Evolutionary conservation across 192 early-diverging fungal genomes (phyloP), one percentile per base, ranked within the genome.

Genomic region (Umbelopsis sp.): DNA sequence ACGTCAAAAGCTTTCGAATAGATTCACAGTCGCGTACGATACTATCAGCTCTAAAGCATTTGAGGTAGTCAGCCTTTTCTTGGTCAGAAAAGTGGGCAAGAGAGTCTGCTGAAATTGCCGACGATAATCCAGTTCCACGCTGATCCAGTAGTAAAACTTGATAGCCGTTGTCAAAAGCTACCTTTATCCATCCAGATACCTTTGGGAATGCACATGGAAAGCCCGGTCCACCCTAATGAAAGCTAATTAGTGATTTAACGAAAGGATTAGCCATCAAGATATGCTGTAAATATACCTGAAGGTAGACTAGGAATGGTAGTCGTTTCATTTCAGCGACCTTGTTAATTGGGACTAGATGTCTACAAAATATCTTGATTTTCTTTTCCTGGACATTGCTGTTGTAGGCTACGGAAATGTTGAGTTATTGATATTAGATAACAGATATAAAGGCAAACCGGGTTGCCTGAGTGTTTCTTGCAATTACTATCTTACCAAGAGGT

Each of bases 71-170:
- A 3, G 84, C 84, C 66, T 90, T 87, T 10, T 81, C 86, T 26
- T 85, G 80, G 34, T 85, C 79, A 1, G 83, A 77, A 24, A 69
- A 53, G 2, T 75, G 70, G 0, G 78, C 82, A 0, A 91, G 77
- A 2, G 75, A 75, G 31, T 79, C 79, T 16, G 84, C 80, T 4
- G 82, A 85, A 38, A 91, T 82, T 21, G 86, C 73, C 16, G 86
- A 79, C 17, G 90, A 91, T 32, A 86, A 70, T 0, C 90, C 90
- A 9, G 90, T 91, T 68, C 90, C 90, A 38, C 90, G 87, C 69
- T 89, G 88, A 73, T 91, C 90, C 34, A 91, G 70, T 24, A 91
- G 77, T 52, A 91, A 81, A 12, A 90, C 80, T 56, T 91, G 89
- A 74, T 82, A 91, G 8, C 88, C 88, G 44, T 90, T 83, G 12